Evolutionary conservation across 345 rosid genomes (phyloP).

Genomic region (Hibiscus syriacus): DNA sequence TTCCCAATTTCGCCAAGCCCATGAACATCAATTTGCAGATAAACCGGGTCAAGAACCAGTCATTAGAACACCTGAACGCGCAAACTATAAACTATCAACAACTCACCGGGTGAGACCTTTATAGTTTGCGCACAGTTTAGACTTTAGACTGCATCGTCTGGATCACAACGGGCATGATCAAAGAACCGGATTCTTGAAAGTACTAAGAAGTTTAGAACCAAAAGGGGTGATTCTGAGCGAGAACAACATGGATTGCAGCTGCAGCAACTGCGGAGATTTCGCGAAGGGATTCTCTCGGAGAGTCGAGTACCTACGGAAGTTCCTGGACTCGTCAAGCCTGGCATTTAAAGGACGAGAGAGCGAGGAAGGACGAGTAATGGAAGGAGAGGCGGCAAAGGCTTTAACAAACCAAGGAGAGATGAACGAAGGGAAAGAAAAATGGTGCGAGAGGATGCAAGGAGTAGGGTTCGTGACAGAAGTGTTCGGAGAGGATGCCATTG

Average conservation of each 20-base stretch:
- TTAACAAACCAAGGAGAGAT: slow-evolving; percentile 41
- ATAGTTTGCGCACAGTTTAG: slow-evolving; percentile 64
- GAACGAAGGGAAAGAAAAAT: slow-evolving; percentile 68
- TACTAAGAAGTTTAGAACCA: slow-evolving; percentile 38
- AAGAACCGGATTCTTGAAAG: slow-evolving; percentile 42
- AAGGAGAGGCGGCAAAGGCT: slow-evolving; percentile 81
- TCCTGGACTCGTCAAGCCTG: slow-evolving; percentile 73
- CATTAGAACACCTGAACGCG: slow-evolving; percentile 28
- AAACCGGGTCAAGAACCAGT: slow-evolving; percentile 37
- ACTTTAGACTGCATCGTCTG: slow-evolving; percentile 67
- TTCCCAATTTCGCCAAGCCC: slow-evolving; percentile 56
- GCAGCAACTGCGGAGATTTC: slow-evolving; percentile 50
- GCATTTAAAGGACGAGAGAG: slow-evolving; percentile 74
- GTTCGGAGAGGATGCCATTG: slow-evolving; percentile 54
- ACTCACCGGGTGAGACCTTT: slow-evolving; percentile 48
- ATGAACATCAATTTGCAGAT: slow-evolving; percentile 64
- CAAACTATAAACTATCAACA: slow-evolving; percentile 34
- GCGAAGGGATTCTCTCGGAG: slow-evolving; percentile 49
- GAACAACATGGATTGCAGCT: slow-evolving; percentile 53
- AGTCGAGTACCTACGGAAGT: slow-evolving; percentile 72
- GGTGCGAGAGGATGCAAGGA: slow-evolving; percentile 67
- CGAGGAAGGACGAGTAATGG: slow-evolving; percentile 71
- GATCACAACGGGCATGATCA: slow-evolving; percentile 46
- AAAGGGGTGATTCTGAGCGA: slow-evolving; percentile 67
- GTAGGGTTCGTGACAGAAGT: slow-evolving; percentile 45